A percentile compares a stretch with the other conserved stretches of the same genome.
phyloP scores from a whole-genome alignment of 305 asterid genomes.

The Fraxinus platypoda region DNA sequence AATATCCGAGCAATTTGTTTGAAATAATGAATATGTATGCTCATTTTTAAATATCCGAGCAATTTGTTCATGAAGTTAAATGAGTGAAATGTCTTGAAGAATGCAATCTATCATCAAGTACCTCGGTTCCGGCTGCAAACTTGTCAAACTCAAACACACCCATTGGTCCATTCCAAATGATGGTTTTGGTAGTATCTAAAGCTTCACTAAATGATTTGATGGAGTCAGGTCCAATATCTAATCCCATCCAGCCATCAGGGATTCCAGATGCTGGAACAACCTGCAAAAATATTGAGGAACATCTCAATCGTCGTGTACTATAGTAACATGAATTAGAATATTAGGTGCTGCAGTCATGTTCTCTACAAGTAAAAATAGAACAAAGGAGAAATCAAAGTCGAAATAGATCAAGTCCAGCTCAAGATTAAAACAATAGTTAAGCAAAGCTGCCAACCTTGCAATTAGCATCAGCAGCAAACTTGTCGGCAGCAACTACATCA shows the following conservation, averaged over 20 bases:
- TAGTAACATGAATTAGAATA: neutral
- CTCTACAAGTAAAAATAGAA: neutral
- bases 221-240: constrained; percentile 80
- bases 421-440: neutral
- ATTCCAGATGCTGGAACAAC: constrained; percentile 72
- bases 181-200: constrained; percentile 64
- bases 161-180: constrained; percentile 95
- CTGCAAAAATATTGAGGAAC: constrained; percentile 28
- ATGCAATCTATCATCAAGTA: constrained; percentile 16
- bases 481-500: constrained; percentile 76
- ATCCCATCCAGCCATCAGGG: constrained; percentile 94
- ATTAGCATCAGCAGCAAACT: constrained; percentile 83
- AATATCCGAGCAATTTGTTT: constrained; percentile 21
- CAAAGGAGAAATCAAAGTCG: neutral
- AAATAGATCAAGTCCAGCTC: neutral
- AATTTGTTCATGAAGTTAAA: neutral
- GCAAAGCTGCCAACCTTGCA: constrained; percentile 50
- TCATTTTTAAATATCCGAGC: neutral
- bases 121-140: constrained; percentile 93
- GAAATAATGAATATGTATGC: neutral
- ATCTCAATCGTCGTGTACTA: neutral
- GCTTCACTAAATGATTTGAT: constrained; percentile 66
- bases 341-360: neutral
- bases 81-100: neutral
- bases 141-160: constrained; percentile 87